Base-by-base conservation (phyloP, 768 basidiomycete genomes). In the Tricholoma matsutake region DNA sequence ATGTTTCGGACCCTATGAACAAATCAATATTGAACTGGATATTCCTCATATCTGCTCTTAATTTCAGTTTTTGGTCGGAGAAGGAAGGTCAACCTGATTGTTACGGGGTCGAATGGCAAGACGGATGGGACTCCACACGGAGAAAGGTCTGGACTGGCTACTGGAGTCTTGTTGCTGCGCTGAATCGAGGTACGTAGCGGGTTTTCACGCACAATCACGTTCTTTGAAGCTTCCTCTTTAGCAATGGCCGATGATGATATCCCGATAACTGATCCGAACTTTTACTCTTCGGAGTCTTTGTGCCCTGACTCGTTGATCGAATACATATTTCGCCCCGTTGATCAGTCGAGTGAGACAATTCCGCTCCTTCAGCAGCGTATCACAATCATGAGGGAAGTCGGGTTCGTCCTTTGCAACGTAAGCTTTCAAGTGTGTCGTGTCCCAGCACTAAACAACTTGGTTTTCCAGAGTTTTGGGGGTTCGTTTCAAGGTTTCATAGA, bases 41-140 rank as follows among this genome's bases (percentile, higher is more conserved):
- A 61, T 95, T 96, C 73, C 83, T 92, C 62, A 87, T 96, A 43
- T 94, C 89, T 2, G 83, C 87, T 14, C 81, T 93, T 55, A 96
- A 94, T 72, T 96, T 92, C 73, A 91, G 83, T 67, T 96, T 92
- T 72, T 96, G 95, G 94, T 93, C 89, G 0, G 86, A 88, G 68
- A 79, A 73, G 43, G 85, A 88, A 62, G 83, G 85, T 0, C 72
- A 65, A 5, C 65, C 76, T 3, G 85, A 83, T 34, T 80, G 91
- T 28, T 96, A 86, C 68, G 91, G 89, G 20, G 86, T 96, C 2
- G 81, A 87, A 66, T 95, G 93, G 92, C 79, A 84, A 56, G 73
- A 79, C 7, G 83, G 86, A 1, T 93, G 92, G 90, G 75, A 73
- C 13, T 76, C 73, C n/a, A 70, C 79, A 6, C 73, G 75, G n/a